Percentiles rank a stretch among this genome's conserved stretches.
Evolutionary conservation across 768 basidiomycete species (phyloP).

Genomic region (Mycena haematopus): DNA sequence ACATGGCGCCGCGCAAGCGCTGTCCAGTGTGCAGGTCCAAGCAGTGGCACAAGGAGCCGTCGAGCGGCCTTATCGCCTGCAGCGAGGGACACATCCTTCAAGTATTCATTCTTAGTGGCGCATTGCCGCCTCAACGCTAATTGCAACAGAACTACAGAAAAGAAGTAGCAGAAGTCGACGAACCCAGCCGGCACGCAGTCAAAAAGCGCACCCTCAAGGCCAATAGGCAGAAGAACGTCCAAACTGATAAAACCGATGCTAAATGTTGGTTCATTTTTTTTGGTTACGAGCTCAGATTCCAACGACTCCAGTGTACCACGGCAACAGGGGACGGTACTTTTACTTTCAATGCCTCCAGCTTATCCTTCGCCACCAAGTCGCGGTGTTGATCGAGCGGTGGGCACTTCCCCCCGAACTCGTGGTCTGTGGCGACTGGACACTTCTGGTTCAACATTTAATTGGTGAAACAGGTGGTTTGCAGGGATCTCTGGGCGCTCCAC

Average conservation of each 20-base stretch:
- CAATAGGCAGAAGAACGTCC: slow-evolving; percentile 54
- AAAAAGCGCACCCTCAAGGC: slow-evolving; percentile 72
- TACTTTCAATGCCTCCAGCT: slow-evolving; percentile 88
- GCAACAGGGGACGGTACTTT: slow-evolving; percentile 75
- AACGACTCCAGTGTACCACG: slow-evolving; percentile 74
- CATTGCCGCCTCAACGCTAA: not conserved
- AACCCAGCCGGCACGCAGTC: slow-evolving; percentile 65
- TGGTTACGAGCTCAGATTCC: not conserved
- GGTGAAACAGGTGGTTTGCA: slow-evolving; percentile 63
- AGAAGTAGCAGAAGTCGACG: slow-evolving; percentile 76
- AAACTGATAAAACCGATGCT: slow-evolving; percentile 60
- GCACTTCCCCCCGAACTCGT: slow-evolving; percentile 81
- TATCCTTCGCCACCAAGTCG: slow-evolving; percentile 78
- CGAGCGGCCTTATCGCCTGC: slow-evolving; percentile 83
- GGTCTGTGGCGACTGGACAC: slow-evolving; percentile 47
- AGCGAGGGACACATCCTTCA: slow-evolving; percentile 92
- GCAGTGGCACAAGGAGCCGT: slow-evolving; percentile 87
- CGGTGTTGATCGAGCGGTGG: slow-evolving; percentile 66
- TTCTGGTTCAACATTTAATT: not conserved
- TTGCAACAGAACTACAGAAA: slow-evolving; percentile 75
- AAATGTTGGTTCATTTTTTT: slow-evolving; percentile 46
- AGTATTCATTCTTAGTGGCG: slow-evolving; percentile 45
- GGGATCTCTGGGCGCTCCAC: slow-evolving; percentile 83
- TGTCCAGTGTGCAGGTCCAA: slow-evolving; percentile 85
- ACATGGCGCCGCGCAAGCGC: slow-evolving; percentile 66